Conservation (phyloP, 176 grass and related monocot species). For the Aegilops bicornis region DNA sequence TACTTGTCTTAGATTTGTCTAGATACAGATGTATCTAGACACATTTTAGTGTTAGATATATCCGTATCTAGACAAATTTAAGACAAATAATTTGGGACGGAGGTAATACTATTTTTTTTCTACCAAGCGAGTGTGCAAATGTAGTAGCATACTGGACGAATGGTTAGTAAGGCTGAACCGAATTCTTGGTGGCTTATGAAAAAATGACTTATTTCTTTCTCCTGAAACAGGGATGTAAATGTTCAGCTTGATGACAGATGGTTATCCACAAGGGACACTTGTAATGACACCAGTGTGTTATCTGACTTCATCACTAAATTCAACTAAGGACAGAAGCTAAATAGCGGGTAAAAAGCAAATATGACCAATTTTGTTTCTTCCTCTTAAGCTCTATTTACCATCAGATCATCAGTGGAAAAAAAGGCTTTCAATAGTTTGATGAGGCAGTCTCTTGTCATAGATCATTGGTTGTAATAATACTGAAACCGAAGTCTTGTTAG, state of each 20-base stretch:
- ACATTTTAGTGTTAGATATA: too few relatives aligned
- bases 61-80: too few relatives aligned
- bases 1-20: too few relatives aligned
- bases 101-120: neutral
- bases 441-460: neutral
- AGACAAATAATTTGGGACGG: too few relatives aligned
- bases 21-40: too few relatives aligned
- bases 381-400: neutral
- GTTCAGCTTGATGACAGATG: slow-evolving; percentile 65
- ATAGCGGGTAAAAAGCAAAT: slow-evolving; percentile 31
- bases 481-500: too few relatives aligned
- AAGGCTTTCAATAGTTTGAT: neutral
- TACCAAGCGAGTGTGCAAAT: neutral
- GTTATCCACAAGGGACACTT: slow-evolving; percentile 64
- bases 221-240: slow-evolving; percentile 62
- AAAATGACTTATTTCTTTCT: neutral
- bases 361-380: neutral
- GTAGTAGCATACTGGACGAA: neutral
- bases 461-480: neutral
- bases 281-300: slow-evolving; percentile 65
- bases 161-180: neutral
- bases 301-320: slow-evolving; percentile 71
- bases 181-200: neutral
- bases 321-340: slow-evolving; percentile 31
- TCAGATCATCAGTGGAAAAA: neutral